Conservation (phyloP, 176 grass and related monocot species). For the Oryza meyeriana region DNA sequence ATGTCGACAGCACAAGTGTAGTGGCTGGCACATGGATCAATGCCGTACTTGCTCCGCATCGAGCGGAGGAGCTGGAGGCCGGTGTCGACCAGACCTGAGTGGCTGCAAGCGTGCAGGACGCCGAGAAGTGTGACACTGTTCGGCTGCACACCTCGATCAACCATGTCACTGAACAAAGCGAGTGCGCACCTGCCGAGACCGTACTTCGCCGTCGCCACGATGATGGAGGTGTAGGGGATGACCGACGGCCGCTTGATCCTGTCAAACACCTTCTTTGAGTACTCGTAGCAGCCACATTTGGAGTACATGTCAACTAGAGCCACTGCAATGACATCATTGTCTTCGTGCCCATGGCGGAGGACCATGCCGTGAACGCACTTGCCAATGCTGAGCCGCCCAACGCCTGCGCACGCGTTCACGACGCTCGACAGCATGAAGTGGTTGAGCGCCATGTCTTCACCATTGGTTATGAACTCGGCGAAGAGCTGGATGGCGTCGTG, state of each 20-base stretch:
- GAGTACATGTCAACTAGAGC: conserved; percentile 77
- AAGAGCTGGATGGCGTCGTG: conserved; percentile 58
- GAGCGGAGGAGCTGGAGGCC: conserved; percentile 56
- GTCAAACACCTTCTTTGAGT: conserved; percentile 61
- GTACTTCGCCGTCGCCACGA: conserved; percentile 59
- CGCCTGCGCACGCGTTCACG: conserved; percentile 50
- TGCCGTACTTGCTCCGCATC: conserved; percentile 42
- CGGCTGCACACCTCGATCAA: conserved; percentile 37
- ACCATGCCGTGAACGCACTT: conserved; percentile 50
- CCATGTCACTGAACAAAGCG: conserved; percentile 59
- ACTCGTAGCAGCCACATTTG: conserved; percentile 59
- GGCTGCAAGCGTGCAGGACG: conserved; percentile 69
- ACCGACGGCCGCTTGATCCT: conserved; percentile 51
- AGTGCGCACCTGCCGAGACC: conserved; percentile 37
- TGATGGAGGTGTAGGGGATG: conserved; percentile 74
- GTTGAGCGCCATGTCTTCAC: conserved; percentile 39
- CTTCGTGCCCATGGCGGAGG: conserved; percentile 39
- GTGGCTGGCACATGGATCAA: conserved; percentile 54
- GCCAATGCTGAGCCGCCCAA: conserved; percentile 50
- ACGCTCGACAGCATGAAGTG: conserved; percentile 76
- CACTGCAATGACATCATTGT: conserved; percentile 45
- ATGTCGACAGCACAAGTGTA: conserved; percentile 82
- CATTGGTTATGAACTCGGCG: conserved; percentile 25
- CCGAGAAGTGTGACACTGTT: conserved; percentile 72
- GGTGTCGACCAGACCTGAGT: conserved; percentile 56